phyloP scores from a whole-genome alignment of 2,329 filamentous ascomycete genomes.

The Chaetomiaceae sp. region DNA sequence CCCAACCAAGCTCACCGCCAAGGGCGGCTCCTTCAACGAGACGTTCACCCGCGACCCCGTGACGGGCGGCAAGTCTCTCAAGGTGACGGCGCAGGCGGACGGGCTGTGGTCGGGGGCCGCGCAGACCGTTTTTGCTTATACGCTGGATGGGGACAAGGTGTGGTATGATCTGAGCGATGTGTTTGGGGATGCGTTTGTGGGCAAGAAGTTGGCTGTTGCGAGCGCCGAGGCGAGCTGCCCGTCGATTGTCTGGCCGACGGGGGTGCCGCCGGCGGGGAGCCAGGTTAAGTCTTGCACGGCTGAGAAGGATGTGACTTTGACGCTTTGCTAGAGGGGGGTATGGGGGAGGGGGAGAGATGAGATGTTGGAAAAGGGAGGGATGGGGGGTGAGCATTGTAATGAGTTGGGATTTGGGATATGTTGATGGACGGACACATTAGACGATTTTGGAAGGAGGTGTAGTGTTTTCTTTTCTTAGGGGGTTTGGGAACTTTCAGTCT shows the following conservation, averaged over 20 bases:
- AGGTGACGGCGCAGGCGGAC: constrained; percentile 33
- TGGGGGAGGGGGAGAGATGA: not conserved
- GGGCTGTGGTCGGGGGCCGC: constrained; percentile 38
- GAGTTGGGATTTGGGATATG: too few relatives aligned
- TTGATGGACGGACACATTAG: too few relatives aligned
- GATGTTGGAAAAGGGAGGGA: not conserved
- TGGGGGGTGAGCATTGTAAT: too few relatives aligned
- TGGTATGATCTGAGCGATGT: constrained; percentile 40
- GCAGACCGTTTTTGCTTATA: constrained; percentile 39
- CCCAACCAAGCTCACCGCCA: constrained; percentile 26
- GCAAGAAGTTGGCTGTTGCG: constrained; percentile 30
- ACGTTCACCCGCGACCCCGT: constrained; percentile 32
- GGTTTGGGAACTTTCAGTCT: too few relatives aligned
- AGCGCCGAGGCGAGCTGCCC: constrained; percentile 32
- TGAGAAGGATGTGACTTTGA: constrained; percentile 32
- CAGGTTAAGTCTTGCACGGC: constrained; percentile 36
- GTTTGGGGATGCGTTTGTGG: constrained; percentile 37
- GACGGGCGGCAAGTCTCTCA: constrained; percentile 37
- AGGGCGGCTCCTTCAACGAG: constrained; percentile 32
- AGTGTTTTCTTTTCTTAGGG: too few relatives aligned
- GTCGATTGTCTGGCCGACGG: constrained; percentile 34
- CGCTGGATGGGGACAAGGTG: constrained; percentile 31
- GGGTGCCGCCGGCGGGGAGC: constrained; percentile 33
- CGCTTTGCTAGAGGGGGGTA: constrained; percentile 34
- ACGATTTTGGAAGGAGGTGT: too few relatives aligned